Percentiles rank a stretch among this genome's conserved stretches.
These are phyloP conservation scores for Kuraishia molischiana DNA, from an alignment of 805 yeast genomes.

Conservation along the genomic window DNA sequence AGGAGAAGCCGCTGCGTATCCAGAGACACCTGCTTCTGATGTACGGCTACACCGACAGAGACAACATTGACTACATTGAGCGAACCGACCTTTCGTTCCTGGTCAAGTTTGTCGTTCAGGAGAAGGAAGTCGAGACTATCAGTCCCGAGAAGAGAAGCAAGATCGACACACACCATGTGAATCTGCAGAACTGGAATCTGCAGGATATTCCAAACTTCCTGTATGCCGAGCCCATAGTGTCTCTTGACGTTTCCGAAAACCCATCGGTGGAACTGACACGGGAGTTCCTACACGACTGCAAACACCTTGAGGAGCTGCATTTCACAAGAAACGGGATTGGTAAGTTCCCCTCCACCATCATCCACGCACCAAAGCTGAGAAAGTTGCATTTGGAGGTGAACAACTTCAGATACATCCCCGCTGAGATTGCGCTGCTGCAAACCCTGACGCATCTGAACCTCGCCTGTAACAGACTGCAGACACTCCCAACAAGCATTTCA, in stretches of 20 bases:
- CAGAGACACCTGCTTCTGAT: conserved; percentile 64
- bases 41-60: conserved; percentile 75
- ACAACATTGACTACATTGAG: conserved; percentile 68
- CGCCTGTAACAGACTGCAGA: conserved; percentile 64
- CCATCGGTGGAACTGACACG: conserved; percentile 78
- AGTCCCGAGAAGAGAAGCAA: conserved; percentile 62
- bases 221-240: conserved; percentile 73
- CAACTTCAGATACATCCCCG: conserved; percentile 55
- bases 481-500: conserved; percentile 52
- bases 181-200: conserved; percentile 61
- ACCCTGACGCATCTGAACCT: conserved; percentile 51
- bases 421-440: conserved; percentile 40
- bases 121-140: conserved; percentile 50
- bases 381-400: conserved; percentile 72
- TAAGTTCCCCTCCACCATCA: conserved; percentile 62
- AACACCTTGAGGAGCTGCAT: conserved; percentile 54
- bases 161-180: conserved; percentile 62
- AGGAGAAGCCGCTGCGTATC: conserved; percentile 68
- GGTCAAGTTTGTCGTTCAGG: conserved; percentile 69
- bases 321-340: conserved; percentile 68
- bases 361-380: conserved; percentile 57
- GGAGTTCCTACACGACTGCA: conserved; percentile 77
- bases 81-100: conserved; percentile 76
- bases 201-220: conserved; percentile 80
- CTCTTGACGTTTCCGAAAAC: conserved; percentile 75